Base-by-base conservation (phyloP, 352 stramenopile genomes). In the Phytophthora pinifolia region DNA sequence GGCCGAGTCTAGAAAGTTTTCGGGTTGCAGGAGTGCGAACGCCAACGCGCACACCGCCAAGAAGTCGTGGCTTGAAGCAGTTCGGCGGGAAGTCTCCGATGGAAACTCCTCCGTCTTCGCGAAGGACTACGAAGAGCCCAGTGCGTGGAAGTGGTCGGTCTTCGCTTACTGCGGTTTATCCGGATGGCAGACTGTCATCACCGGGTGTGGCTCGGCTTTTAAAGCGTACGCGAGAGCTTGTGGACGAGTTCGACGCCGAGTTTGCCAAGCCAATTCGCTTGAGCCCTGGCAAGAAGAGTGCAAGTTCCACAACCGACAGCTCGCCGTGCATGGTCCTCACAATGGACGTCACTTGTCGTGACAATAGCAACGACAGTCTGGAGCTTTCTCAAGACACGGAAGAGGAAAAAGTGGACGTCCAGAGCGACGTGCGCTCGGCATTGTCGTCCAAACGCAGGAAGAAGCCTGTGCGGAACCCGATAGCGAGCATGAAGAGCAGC, bases 171-270 rank as follows among this genome's bases (percentile, higher is more conserved):
- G 49, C 64, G 41, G 36, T 62, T 14, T 44, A 35, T 18, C 41
- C 54, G 14, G 59, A 63, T 18, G 54, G 36, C 6, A 52, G 48
- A 0, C 31, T 62, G 10, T 66, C 64, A 18, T 66, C 59, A 10
- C 54, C 64, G 6, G 50, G 58, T 14, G 54, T 73, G 2, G 41
- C 54, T 10, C 48, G 46, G 36, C 64, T 70, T 49, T 54, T 70
- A 25, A 69, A 52, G 36, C 54, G 46, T 27, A 73, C 64, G 22
- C 54, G 64, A 34, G 49, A 73, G 30, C 54, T 73, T 10, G 50
- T 67, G 32, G 38, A 60, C 27, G 64, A 73, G 10, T 62, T 73
- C 46, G 59, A 73, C 33, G 42, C 46, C 3, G 54, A 57, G 8
- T 67, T 67, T 25, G 35, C 51, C 15, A 53, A 42, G 33, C n/a